These are phyloP conservation scores for Barnettozyma pratensis DNA, from an alignment of 805 yeast species.

Conservation along the genomic window DNA sequence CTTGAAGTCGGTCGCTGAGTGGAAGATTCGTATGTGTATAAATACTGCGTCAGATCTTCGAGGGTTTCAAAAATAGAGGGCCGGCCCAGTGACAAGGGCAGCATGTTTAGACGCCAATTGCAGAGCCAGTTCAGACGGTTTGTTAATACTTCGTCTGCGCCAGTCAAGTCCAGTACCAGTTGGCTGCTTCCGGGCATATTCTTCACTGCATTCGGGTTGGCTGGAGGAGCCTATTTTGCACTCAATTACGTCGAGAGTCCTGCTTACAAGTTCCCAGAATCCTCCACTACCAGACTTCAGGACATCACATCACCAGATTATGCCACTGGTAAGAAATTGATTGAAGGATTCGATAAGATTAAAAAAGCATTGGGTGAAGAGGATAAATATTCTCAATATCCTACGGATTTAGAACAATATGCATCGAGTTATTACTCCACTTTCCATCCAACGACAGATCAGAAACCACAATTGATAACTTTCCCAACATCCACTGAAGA, in stretches of 20 bases:
- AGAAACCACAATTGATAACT: slow-evolving; percentile 51
- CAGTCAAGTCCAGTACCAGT: not conserved
- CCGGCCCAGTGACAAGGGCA: too few species aligned
- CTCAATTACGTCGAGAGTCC: not conserved
- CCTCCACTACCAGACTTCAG: slow-evolving; percentile 42
- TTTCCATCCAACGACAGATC: slow-evolving; percentile 40
- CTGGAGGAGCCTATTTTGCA: not conserved
- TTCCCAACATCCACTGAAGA: slow-evolving; percentile 59
- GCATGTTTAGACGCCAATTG: not conserved
- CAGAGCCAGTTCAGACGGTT: not conserved
- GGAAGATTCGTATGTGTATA: too few species aligned
- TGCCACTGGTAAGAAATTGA: slow-evolving; percentile 38
- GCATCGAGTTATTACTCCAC: slow-evolving; percentile 37
- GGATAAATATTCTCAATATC: slow-evolving; percentile 37
- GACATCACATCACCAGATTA: slow-evolving; percentile 43
- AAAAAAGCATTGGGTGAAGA: slow-evolving; percentile 37
- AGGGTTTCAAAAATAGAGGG: too few species aligned
- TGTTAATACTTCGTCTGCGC: not conserved
- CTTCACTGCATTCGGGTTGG: not conserved
- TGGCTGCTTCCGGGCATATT: not conserved
- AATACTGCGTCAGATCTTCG: too few species aligned
- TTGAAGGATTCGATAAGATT: slow-evolving; percentile 45
- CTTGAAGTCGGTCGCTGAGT: too few species aligned
- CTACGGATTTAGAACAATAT: slow-evolving; percentile 40
- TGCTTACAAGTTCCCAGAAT: slow-evolving; percentile 2